phyloP scores from a whole-genome alignment of 1,284 basidiomycete species.

The Ceratobasidium sp. region DNA sequence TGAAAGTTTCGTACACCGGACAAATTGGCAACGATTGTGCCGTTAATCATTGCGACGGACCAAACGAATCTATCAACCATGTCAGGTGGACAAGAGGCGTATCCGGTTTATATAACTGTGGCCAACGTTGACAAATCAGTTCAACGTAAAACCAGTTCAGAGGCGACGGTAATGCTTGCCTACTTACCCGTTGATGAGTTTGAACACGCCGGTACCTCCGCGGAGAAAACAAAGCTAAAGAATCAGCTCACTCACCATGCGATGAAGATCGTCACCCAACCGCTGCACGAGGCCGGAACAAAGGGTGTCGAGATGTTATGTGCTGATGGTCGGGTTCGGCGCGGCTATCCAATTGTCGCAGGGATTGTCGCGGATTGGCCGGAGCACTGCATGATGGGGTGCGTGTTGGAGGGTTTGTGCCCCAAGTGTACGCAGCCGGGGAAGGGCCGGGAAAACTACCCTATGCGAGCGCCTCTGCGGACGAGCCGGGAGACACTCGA shows the following conservation, averaged over 20 bases:
- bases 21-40: slow-evolving; percentile 28
- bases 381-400: slow-evolving; percentile 46
- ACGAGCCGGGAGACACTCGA: neutral
- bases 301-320: slow-evolving; percentile 43
- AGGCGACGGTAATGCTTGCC: slow-evolving; percentile 22
- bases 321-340: slow-evolving; percentile 37
- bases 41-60: slow-evolving; percentile 43
- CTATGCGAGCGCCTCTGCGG: neutral
- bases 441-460: slow-evolving; percentile 6
- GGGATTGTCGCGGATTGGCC: slow-evolving; percentile 48
- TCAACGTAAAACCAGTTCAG: slow-evolving; percentile 12
- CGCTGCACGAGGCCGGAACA: slow-evolving; percentile 39
- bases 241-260: slow-evolving; percentile 45
- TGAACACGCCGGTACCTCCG: neutral
- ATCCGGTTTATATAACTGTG: slow-evolving; percentile 43
- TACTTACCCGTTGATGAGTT: slow-evolving; percentile 39
- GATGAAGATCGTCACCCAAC: slow-evolving; percentile 22
- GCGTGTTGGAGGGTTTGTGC: slow-evolving; percentile 30
- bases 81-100: slow-evolving; percentile 41
- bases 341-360: slow-evolving; percentile 42
- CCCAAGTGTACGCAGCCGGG: slow-evolving; percentile 1
- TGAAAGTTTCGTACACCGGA: slow-evolving; percentile 5
- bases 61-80: slow-evolving; percentile 41
- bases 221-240: neutral
- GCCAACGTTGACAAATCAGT: slow-evolving; percentile 36